Evolutionary conservation across 1,139 yeast genomes (phyloP).

Genomic region (Geotrichum histeridarum): DNA sequence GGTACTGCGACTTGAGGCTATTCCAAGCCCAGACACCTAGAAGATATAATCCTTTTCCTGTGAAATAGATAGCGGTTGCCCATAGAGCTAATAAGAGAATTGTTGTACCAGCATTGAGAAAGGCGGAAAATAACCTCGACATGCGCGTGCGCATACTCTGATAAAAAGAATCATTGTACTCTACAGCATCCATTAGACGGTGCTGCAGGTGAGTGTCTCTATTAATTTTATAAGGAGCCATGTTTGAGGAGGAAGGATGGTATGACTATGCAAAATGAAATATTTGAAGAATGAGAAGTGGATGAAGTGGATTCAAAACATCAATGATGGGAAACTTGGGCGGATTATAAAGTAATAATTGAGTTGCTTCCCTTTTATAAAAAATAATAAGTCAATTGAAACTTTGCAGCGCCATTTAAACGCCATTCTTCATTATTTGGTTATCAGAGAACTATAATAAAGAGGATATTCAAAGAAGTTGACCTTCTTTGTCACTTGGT

Average conservation of each 20-base stretch:
- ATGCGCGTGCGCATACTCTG: not conserved
- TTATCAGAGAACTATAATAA: no score
- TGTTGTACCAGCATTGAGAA: not conserved
- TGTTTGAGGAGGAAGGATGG: not conserved
- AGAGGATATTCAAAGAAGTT: no score
- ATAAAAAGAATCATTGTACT: not conserved
- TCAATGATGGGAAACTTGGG: no score
- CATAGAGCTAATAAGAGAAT: not conserved
- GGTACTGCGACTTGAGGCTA: not conserved
- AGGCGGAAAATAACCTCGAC: not conserved
- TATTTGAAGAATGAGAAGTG: not conserved
- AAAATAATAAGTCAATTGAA: no score
- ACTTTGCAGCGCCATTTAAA: no score
- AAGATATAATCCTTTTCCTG: not conserved
- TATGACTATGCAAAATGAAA: not conserved
- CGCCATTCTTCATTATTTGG: no score
- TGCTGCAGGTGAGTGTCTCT: constrained; percentile 1
- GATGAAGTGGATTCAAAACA: no score
- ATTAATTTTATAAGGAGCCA: not conserved
- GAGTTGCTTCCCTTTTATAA: no score
- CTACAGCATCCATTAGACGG: not conserved
- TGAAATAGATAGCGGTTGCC: constrained; percentile 1
- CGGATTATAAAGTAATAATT: no score
- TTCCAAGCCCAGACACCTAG: not conserved
- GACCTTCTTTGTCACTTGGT: no score